Base-by-base conservation (phyloP, 2,329 filamentous ascomycete genomes). In the Chrysoporthe austroafricana region DNA sequence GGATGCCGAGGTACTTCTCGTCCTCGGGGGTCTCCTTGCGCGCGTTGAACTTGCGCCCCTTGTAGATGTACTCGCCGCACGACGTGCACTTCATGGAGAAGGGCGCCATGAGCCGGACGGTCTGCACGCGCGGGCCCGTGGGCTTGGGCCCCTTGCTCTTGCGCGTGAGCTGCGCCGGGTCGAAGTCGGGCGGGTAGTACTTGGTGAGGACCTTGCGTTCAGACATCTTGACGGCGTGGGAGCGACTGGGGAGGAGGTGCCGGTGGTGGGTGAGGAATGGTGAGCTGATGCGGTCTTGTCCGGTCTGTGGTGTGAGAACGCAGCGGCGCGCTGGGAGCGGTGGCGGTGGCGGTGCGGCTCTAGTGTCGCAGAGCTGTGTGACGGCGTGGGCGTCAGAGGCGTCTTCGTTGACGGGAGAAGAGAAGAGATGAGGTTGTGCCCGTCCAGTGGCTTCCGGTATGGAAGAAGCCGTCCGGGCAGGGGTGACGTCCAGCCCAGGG, bases 11-110 rank as follows among this genome's bases (percentile, higher is more conserved):
- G 81, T 99, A 99, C 73, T 91, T 92, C 74, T 97, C 92, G 26
- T 96, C 91, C 0, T 88, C 89, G 0, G 93, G 93, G 0, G 92
- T 97, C 76, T 97, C 94, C 76, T 99, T 99, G 46, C 93, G 87
- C 2, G 93, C 91, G 80, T 98, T 98, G 85, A 98, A 98, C 76
- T 97, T 98, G 69, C 94, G 88, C 0, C 94, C 94, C 73, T 93
- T 93, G 84, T 96, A 71, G 75, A 97, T 96, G 82, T 91, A 97
- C 79, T 96, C 92, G 69, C 83, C 84, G 69, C 84, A 86, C 0
- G 78, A 79, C 2, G 79, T 79, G 72, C 92, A 94, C 76, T 90
- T 90, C 89, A 94, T 93, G 63, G 86, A 88, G 80, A 94, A 96
- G 4, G 93, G 93, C 0, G 92, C 91, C 93, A 97, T 97, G 44